These are phyloP conservation scores for Agrocybe praecox DNA, from an alignment of 768 basidiomycete genomes.

Conservation along the genomic window DNA sequence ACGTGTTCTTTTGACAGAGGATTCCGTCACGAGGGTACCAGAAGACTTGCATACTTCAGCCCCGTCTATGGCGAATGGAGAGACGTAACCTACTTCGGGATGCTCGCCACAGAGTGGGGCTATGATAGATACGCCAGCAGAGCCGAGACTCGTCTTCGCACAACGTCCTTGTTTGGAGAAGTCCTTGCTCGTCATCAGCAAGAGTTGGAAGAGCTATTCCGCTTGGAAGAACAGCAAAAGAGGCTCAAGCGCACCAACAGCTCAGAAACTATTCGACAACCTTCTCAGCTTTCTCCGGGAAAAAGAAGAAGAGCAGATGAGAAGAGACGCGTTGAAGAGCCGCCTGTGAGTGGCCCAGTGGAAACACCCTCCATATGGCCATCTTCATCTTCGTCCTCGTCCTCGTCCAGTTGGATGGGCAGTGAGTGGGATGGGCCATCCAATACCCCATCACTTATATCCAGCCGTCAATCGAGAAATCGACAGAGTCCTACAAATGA, in stretches of 20 bases:
- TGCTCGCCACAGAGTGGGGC: conserved; percentile 65
- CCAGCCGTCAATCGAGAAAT: background rate
- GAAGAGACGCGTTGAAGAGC: too few relatives aligned
- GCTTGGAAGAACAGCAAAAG: conserved; percentile 47
- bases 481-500: too few relatives aligned
- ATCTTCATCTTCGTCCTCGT: background rate
- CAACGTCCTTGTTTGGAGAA: conserved; percentile 61
- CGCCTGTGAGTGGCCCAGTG: too few relatives aligned
- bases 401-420: background rate
- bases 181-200: conserved; percentile 56
- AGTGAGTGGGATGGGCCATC: background rate
- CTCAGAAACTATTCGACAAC: conserved; percentile 42
- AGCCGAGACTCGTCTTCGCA: conserved; percentile 24
- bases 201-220: conserved; percentile 57
- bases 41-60: conserved; percentile 54
- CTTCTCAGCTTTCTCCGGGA: background rate
- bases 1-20: conserved; percentile 34
- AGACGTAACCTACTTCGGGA: conserved; percentile 60
- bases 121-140: conserved; percentile 11
- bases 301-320: conserved; percentile 2
- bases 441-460: background rate
- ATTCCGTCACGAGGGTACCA: conserved; percentile 66
- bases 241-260: conserved; percentile 37
- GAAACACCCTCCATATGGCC: background rate
- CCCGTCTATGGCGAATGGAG: conserved; percentile 50